These are phyloP conservation scores for Macrolepiota albuminosa DNA, from an alignment of 768 basidiomycete species.

Conservation along the genomic window DNA sequence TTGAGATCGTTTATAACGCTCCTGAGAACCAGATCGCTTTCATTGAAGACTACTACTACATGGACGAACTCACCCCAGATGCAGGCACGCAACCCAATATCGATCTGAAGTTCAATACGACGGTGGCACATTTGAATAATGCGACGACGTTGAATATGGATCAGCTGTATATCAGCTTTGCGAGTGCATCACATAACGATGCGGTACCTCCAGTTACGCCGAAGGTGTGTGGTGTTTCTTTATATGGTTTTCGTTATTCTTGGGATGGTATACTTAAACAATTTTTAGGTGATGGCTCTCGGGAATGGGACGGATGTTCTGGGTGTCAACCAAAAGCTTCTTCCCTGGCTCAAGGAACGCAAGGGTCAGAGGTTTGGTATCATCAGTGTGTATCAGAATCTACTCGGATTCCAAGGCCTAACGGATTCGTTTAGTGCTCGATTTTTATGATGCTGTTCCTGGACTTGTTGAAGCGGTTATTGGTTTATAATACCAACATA, in stretches of 20 bases:
- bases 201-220: slow-evolving; percentile 32
- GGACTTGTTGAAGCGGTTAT: slow-evolving; percentile 43
- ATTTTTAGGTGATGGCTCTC: slow-evolving; percentile 39
- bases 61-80: slow-evolving; percentile 25
- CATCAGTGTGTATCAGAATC: slow-evolving; percentile 31
- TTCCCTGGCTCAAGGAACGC: slow-evolving; percentile 36
- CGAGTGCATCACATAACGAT: slow-evolving; percentile 35
- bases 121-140: slow-evolving; percentile 35
- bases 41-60: slow-evolving; percentile 46
- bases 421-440: slow-evolving; percentile 31
- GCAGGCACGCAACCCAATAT: slow-evolving; percentile 34
- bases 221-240: slow-evolving; percentile 19
- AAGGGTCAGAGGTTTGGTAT: slow-evolving; percentile 43
- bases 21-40: slow-evolving; percentile 32
- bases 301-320: slow-evolving; percentile 30
- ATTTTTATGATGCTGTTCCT: slow-evolving; percentile 43
- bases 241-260: background rate
- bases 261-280: slow-evolving; percentile 16
- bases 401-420: background rate
- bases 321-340: slow-evolving; percentile 40
- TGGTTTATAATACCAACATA: slow-evolving; percentile 21
- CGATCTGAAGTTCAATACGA: slow-evolving; percentile 37
- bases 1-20: slow-evolving; percentile 40
- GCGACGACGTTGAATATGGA: slow-evolving; percentile 33
- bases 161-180: slow-evolving; percentile 45